Base-by-base conservation (phyloP, 129 eudicot species). In the Tagetes patula region DNA sequence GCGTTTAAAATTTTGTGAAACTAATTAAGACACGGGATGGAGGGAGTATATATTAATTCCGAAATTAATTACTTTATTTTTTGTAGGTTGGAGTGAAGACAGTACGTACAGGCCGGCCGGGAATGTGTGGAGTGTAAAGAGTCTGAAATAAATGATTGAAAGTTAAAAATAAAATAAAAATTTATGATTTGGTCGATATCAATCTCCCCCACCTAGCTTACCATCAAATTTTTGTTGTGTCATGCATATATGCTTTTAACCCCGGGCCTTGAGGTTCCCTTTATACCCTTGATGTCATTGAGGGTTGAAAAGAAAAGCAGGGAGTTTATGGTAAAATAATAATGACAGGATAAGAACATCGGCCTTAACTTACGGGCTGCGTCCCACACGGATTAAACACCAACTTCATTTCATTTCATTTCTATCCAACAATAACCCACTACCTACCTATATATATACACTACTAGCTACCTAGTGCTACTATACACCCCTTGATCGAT, bases 331-430 rank as follows among this genome's bases (percentile, higher is more conserved):
- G 88, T 81, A 69, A 82, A 65, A 63, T 69, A 77, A 73, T 53
- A 68, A 72, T 73, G 73, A 81, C 76, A 79, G 50, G 77, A 74
- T 67, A 58, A 71, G 83, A 87, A 81, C 96, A 86, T 56, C 74
- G 81, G 67, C 96, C 95, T 85, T 37, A 90, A 87, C 78, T 70
- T 82, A 76, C 91, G 95, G 95, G 66, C 79, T 53, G 83, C 80
- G 89, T 83, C 80, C 73, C 69, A 79, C 83, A 79, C 65, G 82
- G 73, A 86, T 88, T 80, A 84, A 80, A 88, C 90, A 34, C 72
- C 84, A 68, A 37, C 58, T 76, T 79, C 80, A 60, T 33, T 49
- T 72, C 81, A 37, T 48, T 76, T 79, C 80, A 60, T 33, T 49
- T 72, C 81, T 75, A 71, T 79, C 72, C 77, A 84, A 54, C 81